Evolutionary conservation across 331 rosid species (phyloP), one percentile per base, ranked within the genome.

Genomic region (Pyrus hybrid): DNA sequence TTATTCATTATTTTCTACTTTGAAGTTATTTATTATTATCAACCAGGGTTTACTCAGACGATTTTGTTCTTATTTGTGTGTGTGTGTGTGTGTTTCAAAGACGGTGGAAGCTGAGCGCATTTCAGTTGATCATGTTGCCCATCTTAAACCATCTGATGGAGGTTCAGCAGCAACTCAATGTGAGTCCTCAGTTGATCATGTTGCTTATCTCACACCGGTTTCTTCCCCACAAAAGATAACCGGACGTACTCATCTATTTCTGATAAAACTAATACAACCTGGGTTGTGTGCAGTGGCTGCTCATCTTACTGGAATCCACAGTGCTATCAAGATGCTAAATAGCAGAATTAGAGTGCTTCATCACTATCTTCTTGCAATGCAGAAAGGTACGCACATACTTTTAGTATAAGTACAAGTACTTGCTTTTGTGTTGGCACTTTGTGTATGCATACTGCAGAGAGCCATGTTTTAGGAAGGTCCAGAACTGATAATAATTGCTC

Each of bases 41-140:
- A 14, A 32, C 43, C 79, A 62, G 23, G 63, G 72, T 83, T 51
- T 66, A 70, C 63, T 45, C 64, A 83, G 63, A 37, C 28, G 26
- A 45, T 65, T 51, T 77, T 11, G 45, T 37, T 37, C 13, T 37
- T 37, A 37, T 37, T 37, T 33, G 12, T 54, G 22, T 51, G 20
- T 68, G 53, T 58, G 60, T 66, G 41, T 35, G 41, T 49, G 56
- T 35, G 17, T 49, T 78, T 71, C 68, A 67, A 77, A 94, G 99
- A 92, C 99, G 20, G 98, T 92, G 71, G 99, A 90, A 86, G 99
- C 99, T 43, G 99, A 95, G 78, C 87, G 99, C 64, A 95, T 95
- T 71, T 95, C 99, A 32, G 99, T 95, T 79, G 97, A 92, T 85
- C 97, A 92, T 83, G 97, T 95, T 78, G 99, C 99, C 71, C 97